Conservation (phyloP, 2,329 filamentous ascomycete genomes). For the Stemphylium vesicarium region DNA sequence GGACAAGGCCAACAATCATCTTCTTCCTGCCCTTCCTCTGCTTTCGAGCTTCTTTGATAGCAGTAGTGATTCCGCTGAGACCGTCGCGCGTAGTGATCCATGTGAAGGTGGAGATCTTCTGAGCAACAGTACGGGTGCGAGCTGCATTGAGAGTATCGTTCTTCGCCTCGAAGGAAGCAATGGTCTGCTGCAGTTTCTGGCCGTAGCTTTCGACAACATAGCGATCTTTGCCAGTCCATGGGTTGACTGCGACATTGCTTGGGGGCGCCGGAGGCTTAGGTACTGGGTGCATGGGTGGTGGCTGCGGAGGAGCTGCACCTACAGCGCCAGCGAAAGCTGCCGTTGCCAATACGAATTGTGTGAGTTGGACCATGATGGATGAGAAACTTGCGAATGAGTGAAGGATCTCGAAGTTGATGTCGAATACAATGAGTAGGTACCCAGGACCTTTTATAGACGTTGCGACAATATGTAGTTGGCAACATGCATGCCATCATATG, state of each 20-base stretch:
- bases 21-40: constrained; percentile 26
- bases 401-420: constrained; percentile 4
- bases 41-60: constrained; percentile 31
- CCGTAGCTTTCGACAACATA: constrained; percentile 30
- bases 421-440: constrained; percentile 9
- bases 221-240: constrained; percentile 32
- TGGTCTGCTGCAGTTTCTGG: constrained; percentile 37
- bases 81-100: constrained; percentile 33
- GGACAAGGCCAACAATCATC: constrained; percentile 60
- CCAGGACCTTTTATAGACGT: constrained; percentile 14
- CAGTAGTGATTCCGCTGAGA: constrained; percentile 24
- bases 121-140: constrained; percentile 33
- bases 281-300: too few relatives aligned
- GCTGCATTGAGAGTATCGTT: constrained; percentile 36
- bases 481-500: constrained; percentile 9
- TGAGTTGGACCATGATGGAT: constrained; percentile 35
- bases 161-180: constrained; percentile 28
- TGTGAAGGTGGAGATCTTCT: constrained; percentile 37
- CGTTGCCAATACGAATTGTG: constrained; percentile 29
- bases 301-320: constrained; percentile 18
- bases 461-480: background rate
- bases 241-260: constrained; percentile 23
- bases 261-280: constrained; percentile 7
- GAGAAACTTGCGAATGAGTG: background rate
- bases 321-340: constrained; percentile 24